phyloP scores from a whole-genome alignment of 768 basidiomycete species.

The Phaeotremella skinneri region DNA sequence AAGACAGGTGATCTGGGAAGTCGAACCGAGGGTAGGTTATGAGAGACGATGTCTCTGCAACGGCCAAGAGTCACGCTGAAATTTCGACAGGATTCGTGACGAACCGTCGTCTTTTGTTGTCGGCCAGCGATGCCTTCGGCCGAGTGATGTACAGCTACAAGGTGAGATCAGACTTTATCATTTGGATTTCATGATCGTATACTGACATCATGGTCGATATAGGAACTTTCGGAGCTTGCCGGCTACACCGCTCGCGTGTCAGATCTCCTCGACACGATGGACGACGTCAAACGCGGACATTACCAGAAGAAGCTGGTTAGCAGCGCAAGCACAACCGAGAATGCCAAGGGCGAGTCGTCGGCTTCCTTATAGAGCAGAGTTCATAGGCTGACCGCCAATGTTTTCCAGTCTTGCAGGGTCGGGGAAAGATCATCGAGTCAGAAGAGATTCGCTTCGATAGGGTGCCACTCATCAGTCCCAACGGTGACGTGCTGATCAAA shows the following conservation, averaged over 20 bases:
- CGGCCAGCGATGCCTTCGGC: constrained; percentile 86
- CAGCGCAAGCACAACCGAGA: constrained; percentile 68
- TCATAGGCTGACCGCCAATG: neutral
- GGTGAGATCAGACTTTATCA: constrained; percentile 37
- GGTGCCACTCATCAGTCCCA: constrained; percentile 94
- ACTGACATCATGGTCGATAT: constrained; percentile 18
- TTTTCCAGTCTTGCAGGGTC: constrained; percentile 68
- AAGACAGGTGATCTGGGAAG: constrained; percentile 68
- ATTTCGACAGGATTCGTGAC: constrained; percentile 77
- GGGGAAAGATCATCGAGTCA: constrained; percentile 75
- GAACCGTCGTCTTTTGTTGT: constrained; percentile 82
- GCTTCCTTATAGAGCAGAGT: neutral
- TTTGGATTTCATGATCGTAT: neutral
- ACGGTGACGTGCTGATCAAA: constrained; percentile 84
- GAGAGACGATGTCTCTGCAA: too few species aligned
- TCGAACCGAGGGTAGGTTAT: constrained; percentile 73
- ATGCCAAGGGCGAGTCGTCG: constrained; percentile 65
- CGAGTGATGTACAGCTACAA: constrained; percentile 97
- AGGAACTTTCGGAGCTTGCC: constrained; percentile 86
- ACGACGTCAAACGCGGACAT: constrained; percentile 74
- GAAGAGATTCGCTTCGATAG: constrained; percentile 81
- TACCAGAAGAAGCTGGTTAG: constrained; percentile 85
- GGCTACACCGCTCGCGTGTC: constrained; percentile 93
- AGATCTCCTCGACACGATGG: constrained; percentile 83
- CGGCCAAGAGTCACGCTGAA: too few species aligned